phyloP scores from a whole-genome alignment of 345 rosid species.

The Arabis hirsuta region DNA sequence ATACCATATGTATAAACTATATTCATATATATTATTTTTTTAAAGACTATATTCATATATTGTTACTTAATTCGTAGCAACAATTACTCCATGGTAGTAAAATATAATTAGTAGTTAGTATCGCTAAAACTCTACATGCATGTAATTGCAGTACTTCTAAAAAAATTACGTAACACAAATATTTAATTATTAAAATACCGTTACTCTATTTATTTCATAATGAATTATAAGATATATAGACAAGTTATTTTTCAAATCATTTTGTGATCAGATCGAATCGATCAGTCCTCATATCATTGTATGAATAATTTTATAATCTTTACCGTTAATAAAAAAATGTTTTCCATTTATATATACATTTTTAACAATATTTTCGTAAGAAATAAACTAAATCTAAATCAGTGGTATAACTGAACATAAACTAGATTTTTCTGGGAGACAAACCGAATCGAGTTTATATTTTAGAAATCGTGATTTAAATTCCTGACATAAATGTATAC shows the following conservation, averaged over 20 bases:
- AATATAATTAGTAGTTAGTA: neutral
- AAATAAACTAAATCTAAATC: neutral
- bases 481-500: conserved; percentile 9
- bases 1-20: neutral
- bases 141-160: neutral
- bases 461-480: neutral
- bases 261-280: neutral
- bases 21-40: neutral
- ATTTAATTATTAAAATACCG: no score
- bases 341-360: no score
- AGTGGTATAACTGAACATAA: neutral
- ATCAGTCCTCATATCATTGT: neutral
- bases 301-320: neutral
- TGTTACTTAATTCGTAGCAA: neutral
- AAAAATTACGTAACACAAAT: no score
- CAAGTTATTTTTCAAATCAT: neutral
- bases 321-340: neutral
- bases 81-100: neutral
- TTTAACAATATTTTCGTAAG: neutral
- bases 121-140: neutral
- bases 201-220: neutral
- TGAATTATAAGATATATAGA: neutral
- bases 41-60: no score
- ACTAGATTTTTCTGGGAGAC: neutral
- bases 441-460: neutral